Conservation (phyloP, 805 yeast genomes). For the Wickerhamomyces bovis region DNA sequence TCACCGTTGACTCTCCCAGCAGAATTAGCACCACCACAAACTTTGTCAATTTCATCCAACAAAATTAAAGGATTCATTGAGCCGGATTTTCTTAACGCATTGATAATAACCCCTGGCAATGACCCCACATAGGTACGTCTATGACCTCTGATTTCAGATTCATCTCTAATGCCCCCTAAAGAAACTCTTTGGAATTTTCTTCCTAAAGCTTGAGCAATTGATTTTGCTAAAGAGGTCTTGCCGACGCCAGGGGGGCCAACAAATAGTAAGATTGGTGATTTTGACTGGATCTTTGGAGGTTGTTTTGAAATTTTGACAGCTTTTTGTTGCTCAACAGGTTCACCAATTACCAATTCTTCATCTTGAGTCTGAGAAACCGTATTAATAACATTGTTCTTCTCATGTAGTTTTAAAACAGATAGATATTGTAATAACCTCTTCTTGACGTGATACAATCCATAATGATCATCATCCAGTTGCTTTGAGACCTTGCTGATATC, state of each 20-base stretch:
- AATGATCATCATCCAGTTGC: constrained; percentile 71
- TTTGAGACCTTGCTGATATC: constrained; percentile 46
- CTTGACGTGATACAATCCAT: constrained; percentile 69
- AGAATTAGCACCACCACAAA: constrained; percentile 44
- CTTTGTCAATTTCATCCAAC: constrained; percentile 81
- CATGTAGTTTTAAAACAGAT: constrained; percentile 61
- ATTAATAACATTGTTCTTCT: constrained; percentile 5
- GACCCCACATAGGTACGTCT: constrained; percentile 90
- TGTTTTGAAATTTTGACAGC: neutral
- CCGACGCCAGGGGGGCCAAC: constrained; percentile 97
- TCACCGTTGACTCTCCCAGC: constrained; percentile 62
- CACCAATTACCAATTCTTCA: constrained; percentile 18
- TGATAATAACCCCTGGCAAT: constrained; percentile 79
- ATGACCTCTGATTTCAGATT: constrained; percentile 86
- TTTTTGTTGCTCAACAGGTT: constrained; percentile 1
- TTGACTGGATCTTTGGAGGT: constrained; percentile 6
- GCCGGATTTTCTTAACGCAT: constrained; percentile 68
- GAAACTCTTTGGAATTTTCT: constrained; percentile 75
- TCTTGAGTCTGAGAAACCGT: constrained; percentile 1
- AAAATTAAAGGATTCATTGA: constrained; percentile 79
- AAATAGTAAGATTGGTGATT: constrained; percentile 62
- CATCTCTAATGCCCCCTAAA: constrained; percentile 84
- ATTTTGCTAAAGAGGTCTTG: constrained; percentile 79
- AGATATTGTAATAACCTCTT: constrained; percentile 71
- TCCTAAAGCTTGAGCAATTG: constrained; percentile 69